Base-by-base conservation (phyloP, 108 stramenopile species). In the Licmophora abbreviata region DNA sequence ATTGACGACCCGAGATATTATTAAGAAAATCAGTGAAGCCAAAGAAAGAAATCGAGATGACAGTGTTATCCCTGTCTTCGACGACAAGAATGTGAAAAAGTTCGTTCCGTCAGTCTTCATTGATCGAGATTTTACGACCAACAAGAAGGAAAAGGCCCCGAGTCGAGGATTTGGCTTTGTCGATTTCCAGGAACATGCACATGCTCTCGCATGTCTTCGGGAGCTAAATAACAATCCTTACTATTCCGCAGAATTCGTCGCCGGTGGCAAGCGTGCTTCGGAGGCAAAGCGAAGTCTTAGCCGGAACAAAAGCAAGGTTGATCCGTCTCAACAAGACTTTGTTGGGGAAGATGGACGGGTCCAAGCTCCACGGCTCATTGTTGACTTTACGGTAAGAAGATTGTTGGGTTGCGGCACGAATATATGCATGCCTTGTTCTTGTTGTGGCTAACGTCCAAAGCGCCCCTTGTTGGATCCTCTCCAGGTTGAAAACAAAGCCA, bases 141-240 rank as follows among this genome's bases (percentile, higher is more conserved):
- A 61, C 50, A 74, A 71, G 53, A 55, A 65, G 32, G 62, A 66
- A 32, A 53, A 69, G 27, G 76, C 71, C 26, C 71, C 75, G 2
- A 92, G 90, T 43, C 82, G 90, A 49, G 99, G 99, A 17, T 99
- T 94, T 69, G 99, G 78, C n/a, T 99, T 99, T 76, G 94, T 88
- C 23, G 96, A 99, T 63, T 99, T 98, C 57, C 69, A 75, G 6
- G 76, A 95, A 59, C 99, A 99, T 74, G 75, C 73, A 11, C 92
- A 93, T 75, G 97, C 99, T 4, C 65, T 99, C 47, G 96, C 96
- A 1, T 93, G 90, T 35, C 68, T 99, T 36, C 83, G 99, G 9
- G 79, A 87, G 44, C 58, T 98, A 51, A 99, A 99, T 71, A 96
- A 99, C 73, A 98, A 99, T 66, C 80, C 95, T 0, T 52, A 58